Conservation (phyloP, 1,284 basidiomycete genomes). For the Hypsizygus ulmarius region DNA sequence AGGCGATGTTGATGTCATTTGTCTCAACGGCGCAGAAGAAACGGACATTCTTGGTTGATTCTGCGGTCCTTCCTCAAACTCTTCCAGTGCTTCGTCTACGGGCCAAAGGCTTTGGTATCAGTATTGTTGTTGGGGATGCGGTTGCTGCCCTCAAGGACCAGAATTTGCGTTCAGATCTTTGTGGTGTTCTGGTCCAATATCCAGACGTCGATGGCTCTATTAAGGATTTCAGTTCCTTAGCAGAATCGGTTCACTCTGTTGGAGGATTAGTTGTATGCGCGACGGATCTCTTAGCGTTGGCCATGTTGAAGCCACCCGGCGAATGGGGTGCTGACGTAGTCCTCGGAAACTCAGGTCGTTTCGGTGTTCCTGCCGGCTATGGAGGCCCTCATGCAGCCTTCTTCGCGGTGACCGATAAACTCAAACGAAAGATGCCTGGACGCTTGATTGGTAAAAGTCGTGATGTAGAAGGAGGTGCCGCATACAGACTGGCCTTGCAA, state of each 20-base stretch:
- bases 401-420: constrained; percentile 89
- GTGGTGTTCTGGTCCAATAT: constrained; percentile 90
- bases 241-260: constrained; percentile 69
- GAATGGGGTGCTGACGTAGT: constrained; percentile 99
- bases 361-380: constrained; percentile 90
- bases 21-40: constrained; percentile 68
- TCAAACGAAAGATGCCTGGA: constrained; percentile 98
- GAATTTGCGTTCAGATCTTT: constrained; percentile 60
- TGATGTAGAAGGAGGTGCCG: constrained; percentile 81
- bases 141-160: constrained; percentile 52
- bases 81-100: constrained; percentile 83
- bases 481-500: constrained; percentile 92
- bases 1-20: constrained; percentile 88
- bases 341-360: constrained; percentile 91
- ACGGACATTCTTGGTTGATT: constrained; percentile 83
- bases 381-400: constrained; percentile 94
- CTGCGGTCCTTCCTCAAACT: constrained; percentile 83
- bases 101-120: constrained; percentile 88
- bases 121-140: constrained; percentile 68
- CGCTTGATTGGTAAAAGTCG: constrained; percentile 90
- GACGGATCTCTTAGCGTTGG: constrained; percentile 90
- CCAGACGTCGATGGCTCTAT: constrained; percentile 90
- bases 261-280: constrained; percentile 85
- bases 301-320: constrained; percentile 92
- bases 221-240: constrained; percentile 71